These are phyloP conservation scores for Russula lepida DNA, from an alignment of 768 basidiomycete species.

Conservation along the genomic window DNA sequence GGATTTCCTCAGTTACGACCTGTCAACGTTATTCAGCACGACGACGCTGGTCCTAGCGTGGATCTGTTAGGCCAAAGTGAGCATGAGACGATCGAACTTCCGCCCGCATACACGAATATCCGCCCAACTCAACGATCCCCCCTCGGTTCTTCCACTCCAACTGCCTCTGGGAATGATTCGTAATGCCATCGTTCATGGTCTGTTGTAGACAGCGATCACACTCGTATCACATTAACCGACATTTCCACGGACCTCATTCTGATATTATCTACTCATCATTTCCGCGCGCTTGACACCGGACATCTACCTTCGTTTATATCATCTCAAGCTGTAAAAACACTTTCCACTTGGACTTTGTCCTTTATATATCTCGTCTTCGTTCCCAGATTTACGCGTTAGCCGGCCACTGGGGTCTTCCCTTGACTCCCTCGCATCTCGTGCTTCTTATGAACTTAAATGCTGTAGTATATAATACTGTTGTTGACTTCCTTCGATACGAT, in stretches of 20 bases:
- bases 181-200: neutral
- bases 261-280: neutral
- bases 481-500: neutral
- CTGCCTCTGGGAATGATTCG: neutral
- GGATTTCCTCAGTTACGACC: conserved; percentile 48
- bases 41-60: conserved; percentile 63
- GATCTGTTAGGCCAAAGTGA: conserved; percentile 30
- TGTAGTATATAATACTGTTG: neutral
- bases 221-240: neutral
- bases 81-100: conserved; percentile 71
- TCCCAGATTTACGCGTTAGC: neutral
- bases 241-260: neutral
- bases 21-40: conserved; percentile 78
- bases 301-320: neutral
- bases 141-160: neutral
- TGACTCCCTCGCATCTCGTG: neutral
- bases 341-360: neutral
- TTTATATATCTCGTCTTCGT: neutral
- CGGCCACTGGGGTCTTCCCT: neutral
- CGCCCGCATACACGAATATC: conserved; percentile 74
- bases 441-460: neutral
- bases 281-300: neutral
- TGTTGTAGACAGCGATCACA: neutral
- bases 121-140: neutral
- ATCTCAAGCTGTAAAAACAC: conserved; percentile 4